Base-by-base conservation (phyloP, 2,329 filamentous ascomycete species). In the Beauveria sp. region DNA sequence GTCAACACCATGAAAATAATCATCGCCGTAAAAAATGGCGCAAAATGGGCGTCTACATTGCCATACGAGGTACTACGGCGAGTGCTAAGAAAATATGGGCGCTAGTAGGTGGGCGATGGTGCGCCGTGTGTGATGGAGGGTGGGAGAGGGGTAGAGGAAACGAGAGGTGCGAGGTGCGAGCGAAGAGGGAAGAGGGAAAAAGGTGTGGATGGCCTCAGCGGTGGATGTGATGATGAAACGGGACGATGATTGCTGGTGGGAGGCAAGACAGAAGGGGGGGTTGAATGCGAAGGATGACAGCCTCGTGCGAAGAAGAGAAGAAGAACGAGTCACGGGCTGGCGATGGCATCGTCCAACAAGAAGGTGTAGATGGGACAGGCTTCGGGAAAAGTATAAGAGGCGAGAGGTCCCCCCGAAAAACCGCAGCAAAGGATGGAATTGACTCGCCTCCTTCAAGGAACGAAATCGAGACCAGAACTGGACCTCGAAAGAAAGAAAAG, bases 301-400 rank as follows among this genome's bases (percentile, higher is more conserved):
- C 46, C 56, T 58, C 34, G 38, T 42, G 16, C 9, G n/a, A 47
- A 26, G 45, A 58, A 42, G 45, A 43, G 34, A 55, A 20, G 51
- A 46, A 24, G 40, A 20, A 51, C 28, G 46, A 46, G 55, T 58
- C 49, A 58, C 61, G 34, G 54, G 61, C 43, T 58, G 54, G 56
- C 10, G 61, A 63, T 55, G 45, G n/a, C 45, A 40, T 51, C 56
- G 50, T 53, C 24, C 18, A 56, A 16, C 4, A 40, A 20, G 28
- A 18, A 47, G 30, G 22, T 22, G 49, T 20, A 58, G 58, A 40
- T 43, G 45, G 56, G 38, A n/a, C 18, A n/a, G 14, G 52, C 26
- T 3, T 7, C 22, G 49, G 43, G 38, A 57, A 56, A 63, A 63
- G 65, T 75, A 75, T 75, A 75, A 74, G 75, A 71, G 74, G 66